Conservation (phyloP, 768 basidiomycete genomes). For the Hypholoma sublateritium region DNA sequence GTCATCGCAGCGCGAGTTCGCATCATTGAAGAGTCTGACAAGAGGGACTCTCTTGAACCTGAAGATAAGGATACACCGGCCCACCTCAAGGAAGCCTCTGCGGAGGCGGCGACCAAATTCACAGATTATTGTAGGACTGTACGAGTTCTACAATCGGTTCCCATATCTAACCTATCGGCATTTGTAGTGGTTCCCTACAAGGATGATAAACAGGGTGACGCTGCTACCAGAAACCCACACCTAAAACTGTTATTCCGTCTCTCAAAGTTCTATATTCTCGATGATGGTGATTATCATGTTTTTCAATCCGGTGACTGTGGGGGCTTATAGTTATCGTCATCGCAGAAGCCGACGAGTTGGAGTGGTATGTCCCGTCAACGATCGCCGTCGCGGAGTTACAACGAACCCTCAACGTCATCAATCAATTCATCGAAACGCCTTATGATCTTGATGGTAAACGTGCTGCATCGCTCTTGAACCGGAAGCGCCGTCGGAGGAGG, state of each 20-base stretch:
- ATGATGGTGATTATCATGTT: slow-evolving; percentile 54
- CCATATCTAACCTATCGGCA: neutral
- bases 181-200: slow-evolving; percentile 71
- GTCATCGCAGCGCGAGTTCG: slow-evolving; percentile 59
- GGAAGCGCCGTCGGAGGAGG: slow-evolving; percentile 58
- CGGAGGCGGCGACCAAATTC: slow-evolving; percentile 67
- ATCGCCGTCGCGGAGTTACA: slow-evolving; percentile 68
- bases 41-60: slow-evolving; percentile 30
- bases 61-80: slow-evolving; percentile 31
- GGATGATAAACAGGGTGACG: slow-evolving; percentile 72
- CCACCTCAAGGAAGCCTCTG: slow-evolving; percentile 50
- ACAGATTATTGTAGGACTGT: slow-evolving; percentile 67
- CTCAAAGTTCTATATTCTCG: slow-evolving; percentile 63
- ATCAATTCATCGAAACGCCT: slow-evolving; percentile 80
- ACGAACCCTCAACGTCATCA: slow-evolving; percentile 70
- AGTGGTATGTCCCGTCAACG: slow-evolving; percentile 84
- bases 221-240: slow-evolving; percentile 73
- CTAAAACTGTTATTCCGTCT: slow-evolving; percentile 87
- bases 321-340: slow-evolving; percentile 7
- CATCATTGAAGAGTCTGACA: slow-evolving; percentile 63
- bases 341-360: slow-evolving; percentile 65
- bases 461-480: slow-evolving; percentile 66
- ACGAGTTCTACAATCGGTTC: neutral
- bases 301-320: neutral
- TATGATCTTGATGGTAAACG: slow-evolving; percentile 80